Percentiles rank a stretch among this genome's conserved stretches.
Conservation (phyloP, 441 rosid genomes). For the Bocquillonia castaneifolia region DNA sequence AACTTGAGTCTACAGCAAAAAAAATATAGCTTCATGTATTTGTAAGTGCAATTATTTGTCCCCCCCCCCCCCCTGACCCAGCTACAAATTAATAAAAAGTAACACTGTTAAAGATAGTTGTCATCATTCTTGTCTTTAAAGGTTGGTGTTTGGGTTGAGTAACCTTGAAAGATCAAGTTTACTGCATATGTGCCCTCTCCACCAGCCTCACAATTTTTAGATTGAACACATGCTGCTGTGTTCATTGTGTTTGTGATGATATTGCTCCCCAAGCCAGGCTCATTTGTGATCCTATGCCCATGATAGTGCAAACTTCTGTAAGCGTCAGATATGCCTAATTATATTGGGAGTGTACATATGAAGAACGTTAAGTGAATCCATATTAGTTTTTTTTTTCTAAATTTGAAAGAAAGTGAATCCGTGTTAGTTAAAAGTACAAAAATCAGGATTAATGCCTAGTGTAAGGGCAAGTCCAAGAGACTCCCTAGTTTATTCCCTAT, state of each 20-base stretch:
- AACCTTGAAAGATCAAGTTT: neutral
- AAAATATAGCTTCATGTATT: slow-evolving; percentile 28
- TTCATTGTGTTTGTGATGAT: neutral
- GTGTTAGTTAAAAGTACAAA: neutral
- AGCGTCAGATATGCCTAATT: neutral
- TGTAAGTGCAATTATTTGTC: slow-evolving; percentile 22
- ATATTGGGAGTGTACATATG: no score
- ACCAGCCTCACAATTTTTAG: neutral
- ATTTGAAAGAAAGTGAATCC: no score
- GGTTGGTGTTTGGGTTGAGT: neutral
- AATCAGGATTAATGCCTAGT: neutral
- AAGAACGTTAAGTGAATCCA: no score
- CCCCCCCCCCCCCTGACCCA: slow-evolving; percentile 10
- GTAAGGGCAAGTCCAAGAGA: no score
- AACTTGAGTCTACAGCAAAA: slow-evolving; percentile 87
- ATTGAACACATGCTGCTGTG: neutral
- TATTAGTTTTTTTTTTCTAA: no score
- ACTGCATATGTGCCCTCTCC: neutral
- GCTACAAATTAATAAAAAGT: slow-evolving; percentile 17
- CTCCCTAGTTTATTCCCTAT: no score
- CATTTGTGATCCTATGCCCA: slow-evolving; percentile 6
- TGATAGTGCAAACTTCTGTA: neutral
- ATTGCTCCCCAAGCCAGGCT: slow-evolving; percentile 2
- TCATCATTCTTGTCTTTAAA: neutral
- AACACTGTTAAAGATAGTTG: neutral